Percentiles rank a stretch among this genome's conserved stretches.
phyloP scores from a whole-genome alignment of 805 yeast genomes.

The Geotrichum ghanense region DNA sequence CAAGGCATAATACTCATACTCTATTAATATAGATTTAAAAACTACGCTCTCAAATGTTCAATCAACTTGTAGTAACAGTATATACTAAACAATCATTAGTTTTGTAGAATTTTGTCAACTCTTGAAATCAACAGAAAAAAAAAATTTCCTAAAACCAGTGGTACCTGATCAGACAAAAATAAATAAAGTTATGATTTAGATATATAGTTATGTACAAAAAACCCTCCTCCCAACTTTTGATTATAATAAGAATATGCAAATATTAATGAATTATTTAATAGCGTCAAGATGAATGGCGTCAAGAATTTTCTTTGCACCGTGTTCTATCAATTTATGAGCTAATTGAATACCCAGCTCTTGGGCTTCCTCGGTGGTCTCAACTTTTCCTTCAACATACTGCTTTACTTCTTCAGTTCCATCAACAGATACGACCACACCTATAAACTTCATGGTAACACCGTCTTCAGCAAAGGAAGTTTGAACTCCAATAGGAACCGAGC shows the following conservation, averaged over 20 bases:
- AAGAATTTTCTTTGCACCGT: slow-evolving; percentile 77
- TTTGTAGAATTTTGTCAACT: no score
- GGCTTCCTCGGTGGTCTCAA: slow-evolving; percentile 46
- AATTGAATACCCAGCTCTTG: slow-evolving; percentile 55
- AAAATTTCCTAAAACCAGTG: no score
- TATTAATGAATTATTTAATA: background rate
- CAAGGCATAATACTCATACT: no score
- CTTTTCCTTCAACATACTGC: slow-evolving; percentile 33
- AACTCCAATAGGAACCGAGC: slow-evolving; percentile 96
- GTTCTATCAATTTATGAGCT: slow-evolving; percentile 52
- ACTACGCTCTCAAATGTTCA: no score
- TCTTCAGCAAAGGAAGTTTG: slow-evolving; percentile 41
- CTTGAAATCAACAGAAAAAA: no score
- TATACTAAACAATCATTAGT: no score
- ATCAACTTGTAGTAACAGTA: no score
- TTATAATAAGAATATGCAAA: background rate
- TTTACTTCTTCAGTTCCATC: slow-evolving; percentile 73
- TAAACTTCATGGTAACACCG: slow-evolving; percentile 35
- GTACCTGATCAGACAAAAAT: no score
- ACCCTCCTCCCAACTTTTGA: no score
- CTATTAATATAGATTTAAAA: no score
- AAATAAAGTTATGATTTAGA: no score
- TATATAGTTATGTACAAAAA: no score
- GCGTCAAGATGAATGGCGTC: slow-evolving; percentile 50
- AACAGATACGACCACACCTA: slow-evolving; percentile 67